A percentile compares a stretch with the other conserved stretches of the same genome.
phyloP scores from a whole-genome alignment of 140 eudicot species.

The Anethum foeniculum region DNA sequence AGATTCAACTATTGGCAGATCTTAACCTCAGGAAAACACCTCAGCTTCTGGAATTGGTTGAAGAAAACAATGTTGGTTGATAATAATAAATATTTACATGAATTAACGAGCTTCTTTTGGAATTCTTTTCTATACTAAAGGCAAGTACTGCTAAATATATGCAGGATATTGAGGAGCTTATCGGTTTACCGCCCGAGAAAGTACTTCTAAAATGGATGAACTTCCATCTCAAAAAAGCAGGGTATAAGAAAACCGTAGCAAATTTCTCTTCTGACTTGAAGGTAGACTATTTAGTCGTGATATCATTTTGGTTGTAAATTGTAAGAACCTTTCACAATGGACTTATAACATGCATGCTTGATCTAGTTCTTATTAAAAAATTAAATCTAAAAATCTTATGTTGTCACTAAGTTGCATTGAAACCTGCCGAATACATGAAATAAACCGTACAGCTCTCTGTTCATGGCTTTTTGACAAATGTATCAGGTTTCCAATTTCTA shows the following conservation, averaged over 20 bases:
- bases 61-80: constrained; percentile 60
- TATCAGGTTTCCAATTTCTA: background rate
- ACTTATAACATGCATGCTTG: background rate
- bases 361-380: background rate
- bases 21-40: constrained; percentile 96
- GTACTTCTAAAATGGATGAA: constrained; percentile 89
- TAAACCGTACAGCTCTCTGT: background rate
- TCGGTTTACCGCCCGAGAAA: constrained; percentile 85
- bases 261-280: constrained; percentile 88
- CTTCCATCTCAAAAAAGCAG: constrained; percentile 89
- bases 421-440: background rate
- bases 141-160: constrained; percentile 7
- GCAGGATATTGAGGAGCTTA: constrained; percentile 96
- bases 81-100: background rate
- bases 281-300: constrained; percentile 32
- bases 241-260: constrained; percentile 74
- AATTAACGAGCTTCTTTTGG: background rate
- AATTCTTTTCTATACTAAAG: background rate
- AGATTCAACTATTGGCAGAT: constrained; percentile 96
- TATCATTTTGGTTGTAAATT: background rate
- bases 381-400: background rate
- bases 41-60: constrained; percentile 90
- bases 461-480: background rate
- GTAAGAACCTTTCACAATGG: background rate
- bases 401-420: constrained; percentile 4